A percentile compares a stretch with the other conserved stretches of the same genome.
Conservation (phyloP, 108 stramenopile genomes). For the Cyclotella sp. region DNA sequence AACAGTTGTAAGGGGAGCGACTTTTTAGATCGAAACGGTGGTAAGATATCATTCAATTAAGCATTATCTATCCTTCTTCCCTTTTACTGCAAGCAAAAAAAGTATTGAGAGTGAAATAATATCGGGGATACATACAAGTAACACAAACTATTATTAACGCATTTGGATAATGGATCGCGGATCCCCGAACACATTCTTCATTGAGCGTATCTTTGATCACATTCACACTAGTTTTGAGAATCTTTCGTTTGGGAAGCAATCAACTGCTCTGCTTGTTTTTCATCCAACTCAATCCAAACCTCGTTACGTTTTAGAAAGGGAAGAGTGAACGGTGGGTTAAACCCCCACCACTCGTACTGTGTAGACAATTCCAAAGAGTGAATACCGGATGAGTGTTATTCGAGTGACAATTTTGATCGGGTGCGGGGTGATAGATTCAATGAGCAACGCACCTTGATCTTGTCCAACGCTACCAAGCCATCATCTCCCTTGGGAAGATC, state of each 20-base stretch:
- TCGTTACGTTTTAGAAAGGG: slow-evolving; percentile 47
- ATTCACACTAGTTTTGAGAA: background rate
- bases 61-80: background rate
- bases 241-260: slow-evolving; percentile 12
- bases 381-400: background rate
- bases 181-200: background rate
- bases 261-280: slow-evolving; percentile 27
- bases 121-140: no score
- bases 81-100: no score
- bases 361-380: no score
- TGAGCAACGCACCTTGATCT: slow-evolving; percentile 8
- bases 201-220: background rate
- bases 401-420: background rate
- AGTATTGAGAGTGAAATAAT: no score
- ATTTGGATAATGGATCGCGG: background rate
- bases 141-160: no score
- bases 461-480: slow-evolving; percentile 19
- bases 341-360: slow-evolving; percentile 42
- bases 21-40: background rate
- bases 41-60: background rate
- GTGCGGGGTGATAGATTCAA: no score
- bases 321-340: slow-evolving; percentile 52
- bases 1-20: slow-evolving; percentile 24
- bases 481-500: slow-evolving; percentile 19
- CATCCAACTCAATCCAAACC: slow-evolving; percentile 51